phyloP scores from a whole-genome alignment of 202 grass and related monocot species.

The Saccharum hybrid region DNA sequence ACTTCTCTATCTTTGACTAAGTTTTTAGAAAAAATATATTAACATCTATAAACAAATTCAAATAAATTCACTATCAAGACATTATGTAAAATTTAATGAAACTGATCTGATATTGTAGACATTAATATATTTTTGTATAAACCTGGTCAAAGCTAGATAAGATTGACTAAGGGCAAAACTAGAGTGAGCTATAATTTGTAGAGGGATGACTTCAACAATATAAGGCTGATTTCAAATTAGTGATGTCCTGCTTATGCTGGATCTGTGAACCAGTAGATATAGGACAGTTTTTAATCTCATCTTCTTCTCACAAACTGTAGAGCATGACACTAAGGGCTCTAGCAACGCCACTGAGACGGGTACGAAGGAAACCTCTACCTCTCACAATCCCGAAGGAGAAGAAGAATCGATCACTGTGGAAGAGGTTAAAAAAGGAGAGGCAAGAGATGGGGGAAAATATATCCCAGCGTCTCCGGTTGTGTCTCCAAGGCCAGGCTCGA shows the following conservation, averaged over 20 bases:
- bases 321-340: slow-evolving; percentile 71
- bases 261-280: not conserved
- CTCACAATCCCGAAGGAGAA: slow-evolving; percentile 67
- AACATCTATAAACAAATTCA: not conserved
- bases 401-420: slow-evolving; percentile 58
- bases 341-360: slow-evolving; percentile 75
- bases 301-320: slow-evolving; percentile 42
- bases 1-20: not conserved
- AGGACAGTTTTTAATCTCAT: not conserved
- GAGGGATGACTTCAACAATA: not conserved
- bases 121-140: not conserved
- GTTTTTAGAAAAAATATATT: not conserved
- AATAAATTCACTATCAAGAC: not conserved
- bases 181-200: not conserved
- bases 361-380: slow-evolving; percentile 64
- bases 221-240: slow-evolving; percentile 16
- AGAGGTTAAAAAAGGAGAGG: slow-evolving; percentile 71
- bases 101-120: not conserved
- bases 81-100: not conserved
- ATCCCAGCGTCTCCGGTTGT: slow-evolving; percentile 84
- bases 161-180: too few relatives aligned
- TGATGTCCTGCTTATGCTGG: slow-evolving; percentile 1
- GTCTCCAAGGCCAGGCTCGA: slow-evolving; percentile 66
- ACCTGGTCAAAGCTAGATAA: not conserved
- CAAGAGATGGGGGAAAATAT: slow-evolving; percentile 74